Evolutionary conservation across 2,329 filamentous ascomycete genomes (phyloP), one percentile per base, ranked within the genome.

Genomic region (Rhexocercosporidium sp.): DNA sequence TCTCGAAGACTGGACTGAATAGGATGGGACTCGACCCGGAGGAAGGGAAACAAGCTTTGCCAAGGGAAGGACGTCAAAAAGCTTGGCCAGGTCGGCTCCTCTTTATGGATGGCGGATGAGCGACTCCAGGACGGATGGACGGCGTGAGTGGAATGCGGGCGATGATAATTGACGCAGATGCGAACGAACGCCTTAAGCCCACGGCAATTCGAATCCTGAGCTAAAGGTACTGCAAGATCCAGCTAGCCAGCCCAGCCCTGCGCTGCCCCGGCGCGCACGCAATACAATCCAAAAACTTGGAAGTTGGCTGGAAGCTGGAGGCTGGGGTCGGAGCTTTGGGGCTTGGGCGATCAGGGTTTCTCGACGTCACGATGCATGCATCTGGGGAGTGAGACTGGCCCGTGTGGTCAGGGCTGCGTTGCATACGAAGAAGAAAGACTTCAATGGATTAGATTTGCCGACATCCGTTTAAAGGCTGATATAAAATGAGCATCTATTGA

Each of bases 301-400:
- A 56, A 56, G 31, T 34, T 37, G 29, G n/a, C 7, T 11, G 8
- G 51, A n/a, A n/a, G n/a, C n/a, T n/a, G n/a, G n/a, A n/a, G n/a
- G n/a, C n/a, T n/a, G n/a, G n/a, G n/a, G n/a, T n/a, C n/a, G n/a
- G n/a, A n/a, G n/a, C n/a, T n/a, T n/a, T 12, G n/a, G 29, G 20
- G 6, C 3, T 46, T 56, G 16, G 51, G 7, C n/a, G 29, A 20
- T 56, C 51, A 47, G 44, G 51, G 16, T 22, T 20, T 14, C 9
- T 56, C 51, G 31, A 56, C 51, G 51, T 56, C 51, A 56, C 31
- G 14, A 18, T 56, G 51, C 51, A 56, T 34, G 31, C 16, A 14
- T 1, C 14, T 7, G 9, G 2, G 14, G 6, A 16, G 27, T 18
- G 29, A 22, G 29, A 22, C 7, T 57, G 53, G 31, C n/a, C 31